phyloP scores from a whole-genome alignment of 2,329 filamentous ascomycete species.

The Epichloe elymi region DNA sequence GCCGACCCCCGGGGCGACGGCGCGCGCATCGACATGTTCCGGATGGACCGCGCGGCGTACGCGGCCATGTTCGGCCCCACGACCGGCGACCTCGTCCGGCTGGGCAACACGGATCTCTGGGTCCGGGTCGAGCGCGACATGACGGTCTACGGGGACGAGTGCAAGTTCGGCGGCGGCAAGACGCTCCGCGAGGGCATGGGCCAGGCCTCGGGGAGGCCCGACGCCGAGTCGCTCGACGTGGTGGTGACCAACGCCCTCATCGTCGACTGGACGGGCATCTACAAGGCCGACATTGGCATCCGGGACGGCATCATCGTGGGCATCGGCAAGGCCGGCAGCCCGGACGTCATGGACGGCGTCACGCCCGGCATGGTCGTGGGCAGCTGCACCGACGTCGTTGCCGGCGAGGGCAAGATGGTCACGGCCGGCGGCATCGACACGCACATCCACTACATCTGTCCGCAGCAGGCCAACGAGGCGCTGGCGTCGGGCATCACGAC shows the following conservation, averaged over 20 bases:
- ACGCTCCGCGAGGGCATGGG: slow-evolving; percentile 92
- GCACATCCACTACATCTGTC: slow-evolving; percentile 91
- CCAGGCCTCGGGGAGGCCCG: slow-evolving; percentile 70
- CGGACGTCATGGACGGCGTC: slow-evolving; percentile 92
- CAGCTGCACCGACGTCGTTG: slow-evolving; percentile 81
- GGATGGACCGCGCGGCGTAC: slow-evolving; percentile 69
- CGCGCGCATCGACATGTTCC: slow-evolving; percentile 44
- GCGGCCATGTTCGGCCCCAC: slow-evolving; percentile 87
- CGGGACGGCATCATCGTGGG: slow-evolving; percentile 76
- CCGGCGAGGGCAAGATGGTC: slow-evolving; percentile 79
- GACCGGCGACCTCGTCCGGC: slow-evolving; percentile 67
- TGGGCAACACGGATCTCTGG: slow-evolving; percentile 82
- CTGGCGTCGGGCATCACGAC: slow-evolving; percentile 81
- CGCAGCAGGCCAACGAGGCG: slow-evolving; percentile 76
- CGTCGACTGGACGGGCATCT: slow-evolving; percentile 84
- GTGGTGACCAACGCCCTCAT: slow-evolving; percentile 84
- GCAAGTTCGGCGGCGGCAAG: slow-evolving; percentile 90
- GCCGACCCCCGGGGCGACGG: slow-evolving; percentile 38
- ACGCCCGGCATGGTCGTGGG: slow-evolving; percentile 68
- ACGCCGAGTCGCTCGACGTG: slow-evolving; percentile 64
- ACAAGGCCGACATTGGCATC: slow-evolving; percentile 92
- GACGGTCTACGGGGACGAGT: slow-evolving; percentile 82
- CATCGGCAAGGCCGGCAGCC: slow-evolving; percentile 91
- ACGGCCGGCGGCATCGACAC: slow-evolving; percentile 83
- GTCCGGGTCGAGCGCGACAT: slow-evolving; percentile 77